These are phyloP conservation scores for Protomyces lactucae-debilis DNA, from an alignment of 1,139 yeast genomes.

Conservation along the genomic window DNA sequence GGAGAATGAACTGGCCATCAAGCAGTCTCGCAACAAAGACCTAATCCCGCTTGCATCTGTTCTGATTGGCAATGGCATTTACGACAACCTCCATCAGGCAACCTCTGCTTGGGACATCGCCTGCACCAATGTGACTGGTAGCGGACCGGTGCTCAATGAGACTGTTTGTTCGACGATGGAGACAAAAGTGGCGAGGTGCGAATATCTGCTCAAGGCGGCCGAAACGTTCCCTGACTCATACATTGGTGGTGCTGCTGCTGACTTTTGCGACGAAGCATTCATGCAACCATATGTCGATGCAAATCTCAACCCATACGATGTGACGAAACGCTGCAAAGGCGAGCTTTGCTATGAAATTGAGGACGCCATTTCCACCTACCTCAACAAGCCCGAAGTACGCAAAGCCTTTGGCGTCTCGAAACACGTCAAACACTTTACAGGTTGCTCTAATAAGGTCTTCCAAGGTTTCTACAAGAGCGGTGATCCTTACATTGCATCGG, in stretches of 20 bases:
- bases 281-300: constrained; percentile 83
- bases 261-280: constrained; percentile 72
- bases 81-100: constrained; percentile 85
- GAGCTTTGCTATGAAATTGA: constrained; percentile 73
- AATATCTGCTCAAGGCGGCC: constrained; percentile 73
- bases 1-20: constrained; percentile 43
- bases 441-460: constrained; percentile 83
- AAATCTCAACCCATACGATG: constrained; percentile 85
- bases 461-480: constrained; percentile 35
- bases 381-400: constrained; percentile 65
- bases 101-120: constrained; percentile 94
- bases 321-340: constrained; percentile 79
- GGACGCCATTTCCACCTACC: constrained; percentile 59
- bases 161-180: constrained; percentile 77
- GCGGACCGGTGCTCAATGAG: constrained; percentile 70
- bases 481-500: constrained; percentile 3
- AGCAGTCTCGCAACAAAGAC: neutral
- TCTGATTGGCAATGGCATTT: constrained; percentile 90
- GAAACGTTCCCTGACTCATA: constrained; percentile 71
- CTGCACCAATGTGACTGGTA: constrained; percentile 43
- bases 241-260: constrained; percentile 91
- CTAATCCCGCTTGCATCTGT: constrained; percentile 78
- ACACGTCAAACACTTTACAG: constrained; percentile 62
- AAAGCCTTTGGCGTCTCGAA: constrained; percentile 81
- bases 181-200: constrained; percentile 70